Evolutionary conservation across 2,329 filamentous ascomycete species (phyloP).

Genomic region (Teratosphaeria pseudoeucalypti): DNA sequence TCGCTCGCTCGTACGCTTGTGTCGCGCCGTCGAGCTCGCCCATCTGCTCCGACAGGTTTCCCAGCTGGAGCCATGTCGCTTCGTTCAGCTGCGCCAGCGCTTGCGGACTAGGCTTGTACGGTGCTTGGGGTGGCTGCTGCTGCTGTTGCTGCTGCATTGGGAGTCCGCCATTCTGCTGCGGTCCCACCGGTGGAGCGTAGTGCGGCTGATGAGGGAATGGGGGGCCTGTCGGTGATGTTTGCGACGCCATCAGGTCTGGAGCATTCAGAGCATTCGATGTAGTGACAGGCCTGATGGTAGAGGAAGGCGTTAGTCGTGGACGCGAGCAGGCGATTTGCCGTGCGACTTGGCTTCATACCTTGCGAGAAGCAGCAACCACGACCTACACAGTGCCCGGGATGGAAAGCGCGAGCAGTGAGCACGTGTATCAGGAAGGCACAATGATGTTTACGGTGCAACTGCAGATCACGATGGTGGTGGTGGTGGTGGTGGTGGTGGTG

Average conservation of each 20-base stretch:
- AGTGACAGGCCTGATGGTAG: neutral
- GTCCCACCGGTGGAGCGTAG: conserved; percentile 55
- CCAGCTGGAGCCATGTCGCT: conserved; percentile 82
- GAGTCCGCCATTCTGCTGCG: conserved; percentile 49
- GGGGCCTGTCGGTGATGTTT: conserved; percentile 64
- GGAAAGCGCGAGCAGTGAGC: conserved; percentile 1
- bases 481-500: neutral
- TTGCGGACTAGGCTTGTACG: conserved; percentile 36
- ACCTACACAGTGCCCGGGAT: neutral
- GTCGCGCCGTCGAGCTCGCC: conserved; percentile 83
- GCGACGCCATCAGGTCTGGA: conserved; percentile 23
- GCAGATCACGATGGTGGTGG: neutral
- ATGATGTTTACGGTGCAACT: neutral
- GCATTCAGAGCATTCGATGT: neutral
- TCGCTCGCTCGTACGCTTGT: conserved; percentile 79
- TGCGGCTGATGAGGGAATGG: conserved; percentile 53
- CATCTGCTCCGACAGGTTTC: conserved; percentile 76
- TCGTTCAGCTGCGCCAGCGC: conserved; percentile 74
- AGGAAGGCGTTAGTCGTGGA: neutral
- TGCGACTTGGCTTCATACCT: neutral
- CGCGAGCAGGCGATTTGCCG: neutral
- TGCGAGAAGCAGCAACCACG: neutral
- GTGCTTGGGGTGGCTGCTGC: conserved; percentile 33
- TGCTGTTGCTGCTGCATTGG: conserved; percentile 32
- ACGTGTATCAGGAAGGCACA: neutral